Percentiles rank a stretch among this genome's conserved stretches.
Evolutionary conservation across 225 moss, liverwort and hornwort species (phyloP).

Genomic region (Bryoerythrophyllum caledonicum): DNA sequence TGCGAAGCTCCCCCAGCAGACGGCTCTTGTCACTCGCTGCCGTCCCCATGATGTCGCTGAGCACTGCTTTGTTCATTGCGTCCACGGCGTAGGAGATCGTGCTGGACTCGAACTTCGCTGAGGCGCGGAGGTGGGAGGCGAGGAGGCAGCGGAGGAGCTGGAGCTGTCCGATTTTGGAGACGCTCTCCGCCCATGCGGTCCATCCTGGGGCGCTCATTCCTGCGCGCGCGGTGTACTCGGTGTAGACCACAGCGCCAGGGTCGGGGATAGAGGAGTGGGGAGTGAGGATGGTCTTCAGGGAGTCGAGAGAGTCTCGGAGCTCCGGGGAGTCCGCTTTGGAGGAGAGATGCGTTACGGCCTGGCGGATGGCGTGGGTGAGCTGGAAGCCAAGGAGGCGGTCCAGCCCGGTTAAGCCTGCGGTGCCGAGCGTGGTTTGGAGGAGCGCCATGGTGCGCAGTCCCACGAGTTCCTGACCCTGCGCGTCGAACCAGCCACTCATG

Average conservation of each 20-base stretch:
- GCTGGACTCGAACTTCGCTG: slow-evolving; percentile 80
- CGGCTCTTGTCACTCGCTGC: slow-evolving; percentile 46
- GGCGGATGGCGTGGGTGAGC: slow-evolving; percentile 58
- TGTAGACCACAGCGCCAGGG: slow-evolving; percentile 53
- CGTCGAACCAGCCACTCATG: slow-evolving; percentile 99
- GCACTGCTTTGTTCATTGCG: slow-evolving; percentile 78
- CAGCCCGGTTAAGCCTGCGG: slow-evolving; percentile 82
- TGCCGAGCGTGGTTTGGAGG: slow-evolving; percentile 74
- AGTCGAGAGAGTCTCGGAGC: slow-evolving; percentile 37
- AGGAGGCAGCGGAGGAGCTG: slow-evolving; percentile 84
- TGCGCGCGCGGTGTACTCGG: slow-evolving; percentile 63
- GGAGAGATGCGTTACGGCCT: slow-evolving; percentile 54
- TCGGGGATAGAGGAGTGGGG: slow-evolving; percentile 65
- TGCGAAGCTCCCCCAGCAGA: slow-evolving; percentile 76
- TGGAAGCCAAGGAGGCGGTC: slow-evolving; percentile 83
- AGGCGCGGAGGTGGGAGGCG: slow-evolving; percentile 74
- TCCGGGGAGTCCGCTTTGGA: slow-evolving; percentile 48
- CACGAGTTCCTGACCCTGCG: slow-evolving; percentile 93
- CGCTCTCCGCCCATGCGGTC: slow-evolving; percentile 64
- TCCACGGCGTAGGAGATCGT: slow-evolving; percentile 77
- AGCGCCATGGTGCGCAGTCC: slow-evolving; percentile 84
- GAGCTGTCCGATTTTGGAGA: slow-evolving; percentile 86
- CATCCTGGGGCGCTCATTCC: slow-evolving; percentile 62
- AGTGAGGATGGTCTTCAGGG: slow-evolving; percentile 47
- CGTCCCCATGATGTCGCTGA: slow-evolving; percentile 54